phyloP scores from a whole-genome alignment of 1,284 basidiomycete species.

The Leccinum subrobustum region DNA sequence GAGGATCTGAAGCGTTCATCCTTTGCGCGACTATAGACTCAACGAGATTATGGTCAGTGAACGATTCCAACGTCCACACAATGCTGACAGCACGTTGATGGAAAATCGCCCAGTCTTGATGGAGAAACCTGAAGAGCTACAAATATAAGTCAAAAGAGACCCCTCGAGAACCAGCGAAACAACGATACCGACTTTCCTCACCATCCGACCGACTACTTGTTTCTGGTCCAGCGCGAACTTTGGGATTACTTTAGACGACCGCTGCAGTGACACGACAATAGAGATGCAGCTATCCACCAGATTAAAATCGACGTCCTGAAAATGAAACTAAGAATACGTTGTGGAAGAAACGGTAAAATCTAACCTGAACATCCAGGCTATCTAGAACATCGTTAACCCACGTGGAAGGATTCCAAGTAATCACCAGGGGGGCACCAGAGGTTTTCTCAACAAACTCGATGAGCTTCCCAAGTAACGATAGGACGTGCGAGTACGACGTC shows the following conservation, averaged over 20 bases:
- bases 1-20: slow-evolving; percentile 54
- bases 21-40: slow-evolving; percentile 75
- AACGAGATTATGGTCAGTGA: slow-evolving; percentile 61
- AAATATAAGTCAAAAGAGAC: slow-evolving; percentile 10
- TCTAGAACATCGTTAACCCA: slow-evolving; percentile 56
- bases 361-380: slow-evolving; percentile 54
- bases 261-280: slow-evolving; percentile 56
- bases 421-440: slow-evolving; percentile 29
- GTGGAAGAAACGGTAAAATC: slow-evolving; percentile 13
- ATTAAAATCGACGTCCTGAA: slow-evolving; percentile 61
- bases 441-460: slow-evolving; percentile 42
- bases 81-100: slow-evolving; percentile 83
- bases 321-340: slow-evolving; percentile 11
- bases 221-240: slow-evolving; percentile 54
- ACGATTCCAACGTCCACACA: slow-evolving; percentile 81
- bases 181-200: slow-evolving; percentile 43
- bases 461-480: slow-evolving; percentile 52
- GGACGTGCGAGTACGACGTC: slow-evolving; percentile 48
- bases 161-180: background rate
- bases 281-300: slow-evolving; percentile 66
- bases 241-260: slow-evolving; percentile 50
- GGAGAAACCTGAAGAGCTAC: slow-evolving; percentile 77
- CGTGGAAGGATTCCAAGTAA: slow-evolving; percentile 54
- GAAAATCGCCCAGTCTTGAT: slow-evolving; percentile 64
- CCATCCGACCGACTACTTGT: slow-evolving; percentile 53